These are phyloP conservation scores for Clavispora asparagi DNA, from an alignment of 805 yeast genomes.

Conservation along the genomic window DNA sequence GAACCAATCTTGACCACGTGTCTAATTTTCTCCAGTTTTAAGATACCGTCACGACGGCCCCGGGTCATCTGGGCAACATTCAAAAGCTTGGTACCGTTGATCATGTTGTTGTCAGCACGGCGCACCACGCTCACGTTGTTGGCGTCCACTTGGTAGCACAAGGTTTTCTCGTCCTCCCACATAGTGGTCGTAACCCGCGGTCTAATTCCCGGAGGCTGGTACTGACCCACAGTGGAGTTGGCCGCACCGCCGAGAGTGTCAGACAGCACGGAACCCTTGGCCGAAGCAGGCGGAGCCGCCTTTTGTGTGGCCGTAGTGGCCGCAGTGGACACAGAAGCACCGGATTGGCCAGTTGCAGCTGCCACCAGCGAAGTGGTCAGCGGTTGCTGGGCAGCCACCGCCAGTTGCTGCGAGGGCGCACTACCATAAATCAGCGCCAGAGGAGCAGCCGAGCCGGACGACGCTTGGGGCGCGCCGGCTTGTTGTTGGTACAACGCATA, in stretches of 20 bases:
- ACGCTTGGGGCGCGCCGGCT: constrained; percentile 8
- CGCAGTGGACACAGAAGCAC: constrained; percentile 11
- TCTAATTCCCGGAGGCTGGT: constrained; percentile 43
- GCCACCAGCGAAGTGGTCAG: constrained; percentile 9
- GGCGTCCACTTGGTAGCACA: constrained; percentile 83
- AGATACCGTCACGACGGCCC: constrained; percentile 80
- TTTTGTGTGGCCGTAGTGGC: constrained; percentile 12
- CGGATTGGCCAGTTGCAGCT: constrained; percentile 22
- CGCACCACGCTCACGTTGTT: constrained; percentile 76
- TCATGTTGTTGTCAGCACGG: constrained; percentile 80
- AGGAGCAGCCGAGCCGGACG: constrained; percentile 8
- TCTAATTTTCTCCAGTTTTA: constrained; percentile 69
- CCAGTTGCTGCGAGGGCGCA: constrained; percentile 5
- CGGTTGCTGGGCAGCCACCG: constrained; percentile 7
- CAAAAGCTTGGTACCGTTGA: constrained; percentile 77
- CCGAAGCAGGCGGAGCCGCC: constrained; percentile 7
- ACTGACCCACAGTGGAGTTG: constrained; percentile 37
- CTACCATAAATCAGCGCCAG: constrained; percentile 11
- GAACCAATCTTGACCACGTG: constrained; percentile 84
- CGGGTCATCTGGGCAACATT: constrained; percentile 86
- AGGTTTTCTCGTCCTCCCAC: constrained; percentile 86
- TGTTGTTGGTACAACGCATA: constrained; percentile 15
- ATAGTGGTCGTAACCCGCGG: constrained; percentile 78
- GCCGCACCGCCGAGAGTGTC: constrained; percentile 12
- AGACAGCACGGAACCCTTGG: constrained; percentile 11